Conservation (phyloP, 2,329 filamentous ascomycete species). For the Botrytis byssoidea region DNA sequence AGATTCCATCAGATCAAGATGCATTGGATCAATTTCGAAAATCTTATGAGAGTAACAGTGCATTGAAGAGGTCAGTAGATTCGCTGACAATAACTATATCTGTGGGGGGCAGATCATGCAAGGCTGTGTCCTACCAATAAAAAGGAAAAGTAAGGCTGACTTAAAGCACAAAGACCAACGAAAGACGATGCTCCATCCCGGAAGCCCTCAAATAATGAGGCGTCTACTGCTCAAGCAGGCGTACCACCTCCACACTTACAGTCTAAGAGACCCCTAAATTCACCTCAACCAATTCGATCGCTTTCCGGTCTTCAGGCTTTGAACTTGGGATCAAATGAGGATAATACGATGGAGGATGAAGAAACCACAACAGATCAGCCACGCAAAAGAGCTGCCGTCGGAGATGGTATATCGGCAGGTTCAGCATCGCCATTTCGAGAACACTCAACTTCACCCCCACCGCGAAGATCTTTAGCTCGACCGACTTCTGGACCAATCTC, state of each 20-base stretch:
- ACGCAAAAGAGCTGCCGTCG: conserved; percentile 33
- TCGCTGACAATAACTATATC: neutral
- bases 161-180: conserved; percentile 18
- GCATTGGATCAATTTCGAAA: conserved; percentile 22
- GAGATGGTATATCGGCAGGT: conserved; percentile 36
- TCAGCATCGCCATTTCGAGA: conserved; percentile 32
- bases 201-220: conserved; percentile 25
- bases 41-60: conserved; percentile 23
- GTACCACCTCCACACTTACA: conserved; percentile 24
- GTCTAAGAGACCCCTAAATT: conserved; percentile 24
- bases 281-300: conserved; percentile 22
- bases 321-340: conserved; percentile 28
- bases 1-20: conserved; percentile 23
- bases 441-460: conserved; percentile 29
- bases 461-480: conserved; percentile 30
- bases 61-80: conserved; percentile 24
- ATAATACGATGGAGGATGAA: conserved; percentile 32
- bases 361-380: conserved; percentile 28
- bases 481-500: conserved; percentile 27
- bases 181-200: conserved; percentile 27
- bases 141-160: conserved; percentile 25
- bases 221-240: neutral
- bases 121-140: neutral
- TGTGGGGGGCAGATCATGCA: conserved; percentile 2
- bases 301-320: conserved; percentile 29